phyloP scores from a whole-genome alignment of 345 rosid species.

The Diplotaxis tenuifolia region DNA sequence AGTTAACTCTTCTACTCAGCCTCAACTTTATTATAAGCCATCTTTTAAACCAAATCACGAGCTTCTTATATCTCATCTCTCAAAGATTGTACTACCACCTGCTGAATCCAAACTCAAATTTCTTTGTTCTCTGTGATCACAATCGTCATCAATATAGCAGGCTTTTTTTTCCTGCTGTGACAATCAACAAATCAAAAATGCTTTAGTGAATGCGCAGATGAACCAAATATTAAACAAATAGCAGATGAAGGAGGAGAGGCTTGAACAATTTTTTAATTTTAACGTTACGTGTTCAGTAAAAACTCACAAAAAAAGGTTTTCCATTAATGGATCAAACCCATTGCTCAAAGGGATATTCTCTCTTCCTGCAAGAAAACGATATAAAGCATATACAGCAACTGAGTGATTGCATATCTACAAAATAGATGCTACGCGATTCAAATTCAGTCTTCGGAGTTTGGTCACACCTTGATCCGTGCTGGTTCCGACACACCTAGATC shows the following conservation, averaged over 20 bases:
- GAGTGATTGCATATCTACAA: too few relatives aligned
- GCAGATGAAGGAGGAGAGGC: too few relatives aligned
- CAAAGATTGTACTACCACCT: not conserved
- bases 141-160: not conserved
- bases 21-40: not conserved
- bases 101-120: slow-evolving; percentile 6
- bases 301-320: too few relatives aligned
- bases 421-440: too few relatives aligned
- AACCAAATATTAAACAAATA: too few relatives aligned
- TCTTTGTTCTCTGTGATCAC: not conserved
- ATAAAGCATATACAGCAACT: slow-evolving; percentile 5
- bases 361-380: too few relatives aligned
- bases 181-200: slow-evolving; percentile 13
- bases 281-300: too few relatives aligned
- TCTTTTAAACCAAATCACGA: slow-evolving; percentile 4
- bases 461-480: slow-evolving; percentile 44
- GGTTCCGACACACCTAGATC: too few relatives aligned
- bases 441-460: not conserved
- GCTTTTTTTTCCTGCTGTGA: slow-evolving; percentile 21
- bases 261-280: too few relatives aligned
- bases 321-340: too few relatives aligned
- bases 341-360: too few relatives aligned
- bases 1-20: slow-evolving; percentile 5
- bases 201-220: not conserved
- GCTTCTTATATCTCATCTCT: too few relatives aligned